Evolutionary conservation across 495 filamentous ascomycete species (phyloP).

Genomic region (Hypomontagnella monticulosa): DNA sequence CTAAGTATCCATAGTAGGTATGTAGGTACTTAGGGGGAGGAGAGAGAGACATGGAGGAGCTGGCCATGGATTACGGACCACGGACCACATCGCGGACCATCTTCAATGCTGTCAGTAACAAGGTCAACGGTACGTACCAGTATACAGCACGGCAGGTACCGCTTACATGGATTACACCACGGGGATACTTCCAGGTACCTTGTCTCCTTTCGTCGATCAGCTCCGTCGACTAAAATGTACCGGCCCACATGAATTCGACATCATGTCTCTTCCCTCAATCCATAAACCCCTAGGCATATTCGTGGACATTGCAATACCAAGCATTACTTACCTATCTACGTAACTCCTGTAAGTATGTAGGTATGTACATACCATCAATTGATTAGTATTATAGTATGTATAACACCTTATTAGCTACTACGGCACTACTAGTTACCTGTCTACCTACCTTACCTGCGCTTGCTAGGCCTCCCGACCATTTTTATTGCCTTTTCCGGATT

Average conservation of each 20-base stretch:
- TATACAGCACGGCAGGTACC: slow-evolving; percentile 19
- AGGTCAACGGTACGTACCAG: slow-evolving; percentile 8
- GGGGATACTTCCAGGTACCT: slow-evolving; percentile 29
- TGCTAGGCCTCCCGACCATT: slow-evolving; percentile 14
- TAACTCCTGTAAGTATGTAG: too few relatives aligned
- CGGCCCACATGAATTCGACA: slow-evolving; percentile 32
- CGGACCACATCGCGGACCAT: too few relatives aligned
- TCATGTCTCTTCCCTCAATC: slow-evolving; percentile 28
- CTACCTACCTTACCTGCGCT: too few relatives aligned
- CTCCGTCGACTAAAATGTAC: slow-evolving; percentile 42
- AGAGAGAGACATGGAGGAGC: too few relatives aligned
- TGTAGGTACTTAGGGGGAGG: background rate
- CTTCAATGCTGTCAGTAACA: too few relatives aligned
- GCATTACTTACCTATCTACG: too few relatives aligned
- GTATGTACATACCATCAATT: too few relatives aligned
- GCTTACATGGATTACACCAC: slow-evolving; percentile 29
- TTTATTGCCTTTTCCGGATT: slow-evolving; percentile 20
- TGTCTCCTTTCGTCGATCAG: slow-evolving; percentile 40
- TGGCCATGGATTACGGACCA: too few relatives aligned
- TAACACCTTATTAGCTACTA: too few relatives aligned
- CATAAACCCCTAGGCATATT: slow-evolving; percentile 7
- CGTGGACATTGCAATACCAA: background rate
- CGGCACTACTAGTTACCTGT: too few relatives aligned
- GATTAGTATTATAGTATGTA: too few relatives aligned
- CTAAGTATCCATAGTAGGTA: too few relatives aligned